phyloP scores from a whole-genome alignment of 1,139 yeast species.

The Wickerhamiella infanticola region DNA sequence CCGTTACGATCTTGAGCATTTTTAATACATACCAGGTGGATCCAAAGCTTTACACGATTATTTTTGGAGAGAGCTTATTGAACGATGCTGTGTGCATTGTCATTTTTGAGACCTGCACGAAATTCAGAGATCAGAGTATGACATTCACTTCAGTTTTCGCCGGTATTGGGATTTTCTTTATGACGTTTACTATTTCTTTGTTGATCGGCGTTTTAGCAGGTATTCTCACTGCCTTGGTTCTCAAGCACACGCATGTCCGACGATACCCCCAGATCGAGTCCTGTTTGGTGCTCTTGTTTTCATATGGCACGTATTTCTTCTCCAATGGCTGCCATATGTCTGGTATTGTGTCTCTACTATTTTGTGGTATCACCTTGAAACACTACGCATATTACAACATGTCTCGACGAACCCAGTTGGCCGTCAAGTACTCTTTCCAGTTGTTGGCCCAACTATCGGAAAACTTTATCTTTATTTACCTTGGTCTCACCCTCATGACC shows the following conservation, averaged over 20 bases:
- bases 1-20: slow-evolving; percentile 89
- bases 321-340: slow-evolving; percentile 99
- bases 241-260: slow-evolving; percentile 86
- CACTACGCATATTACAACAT: slow-evolving; percentile 95
- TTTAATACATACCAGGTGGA: slow-evolving; percentile 97
- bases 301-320: slow-evolving; percentile 92
- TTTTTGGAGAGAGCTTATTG: slow-evolving; percentile 87
- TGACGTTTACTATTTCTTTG: slow-evolving; percentile 88
- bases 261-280: slow-evolving; percentile 94
- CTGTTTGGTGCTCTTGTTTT: slow-evolving; percentile 75
- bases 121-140: slow-evolving; percentile 77
- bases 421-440: slow-evolving; percentile 89
- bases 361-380: slow-evolving; percentile 91
- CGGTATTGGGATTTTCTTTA: slow-evolving; percentile 84
- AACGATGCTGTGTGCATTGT: slow-evolving; percentile 98
- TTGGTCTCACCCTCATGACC: slow-evolving; percentile 87
- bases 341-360: slow-evolving; percentile 86
- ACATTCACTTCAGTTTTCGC: slow-evolving; percentile 67
- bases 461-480: slow-evolving; percentile 87
- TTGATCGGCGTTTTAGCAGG: slow-evolving; percentile 84
- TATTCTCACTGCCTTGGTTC: slow-evolving; percentile 68
- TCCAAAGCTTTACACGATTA: slow-evolving; percentile 89
- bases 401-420: slow-evolving; percentile 94
- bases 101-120: slow-evolving; percentile 97
- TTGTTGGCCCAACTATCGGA: slow-evolving; percentile 87